A percentile compares a stretch with the other conserved stretches of the same genome.
These are phyloP conservation scores for Kodamaea lidongshanica DNA, from an alignment of 805 yeast species.

Conservation along the genomic window DNA sequence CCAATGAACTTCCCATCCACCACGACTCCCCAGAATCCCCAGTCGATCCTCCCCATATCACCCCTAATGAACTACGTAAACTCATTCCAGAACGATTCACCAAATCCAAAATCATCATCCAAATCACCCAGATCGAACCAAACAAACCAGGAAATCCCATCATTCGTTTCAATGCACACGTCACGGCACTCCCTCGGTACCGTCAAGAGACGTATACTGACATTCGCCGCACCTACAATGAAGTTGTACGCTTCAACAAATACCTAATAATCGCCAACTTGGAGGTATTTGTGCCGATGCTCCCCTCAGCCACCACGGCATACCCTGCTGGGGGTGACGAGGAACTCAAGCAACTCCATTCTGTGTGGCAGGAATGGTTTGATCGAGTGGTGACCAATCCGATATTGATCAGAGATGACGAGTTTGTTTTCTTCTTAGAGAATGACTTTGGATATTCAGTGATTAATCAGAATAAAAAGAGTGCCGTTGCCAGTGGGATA, in stretches of 20 bases:
- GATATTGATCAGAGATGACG: conserved; percentile 79
- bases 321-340: conserved; percentile 84
- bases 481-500: conserved; percentile 73
- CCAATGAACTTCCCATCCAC: background rate
- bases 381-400: conserved; percentile 68
- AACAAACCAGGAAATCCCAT: conserved; percentile 74
- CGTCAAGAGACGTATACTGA: conserved; percentile 66
- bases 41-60: conserved; percentile 20
- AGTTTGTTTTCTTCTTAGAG: conserved; percentile 76
- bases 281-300: conserved; percentile 88
- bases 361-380: conserved; percentile 79
- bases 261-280: conserved; percentile 76
- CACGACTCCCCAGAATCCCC: too few species aligned
- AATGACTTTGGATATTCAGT: conserved; percentile 65
- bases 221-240: conserved; percentile 74
- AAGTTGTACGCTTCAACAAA: conserved; percentile 67
- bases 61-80: conserved; percentile 37
- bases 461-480: conserved; percentile 49
- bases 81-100: conserved; percentile 48
- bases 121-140: conserved; percentile 65
- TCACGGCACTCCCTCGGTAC: conserved; percentile 62
- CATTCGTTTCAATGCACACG: conserved; percentile 54
- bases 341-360: conserved; percentile 52
- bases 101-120: conserved; percentile 41
- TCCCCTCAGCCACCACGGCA: conserved; percentile 69